Conservation (phyloP, 345 rosid genomes). For the Citrus trifoliata region DNA sequence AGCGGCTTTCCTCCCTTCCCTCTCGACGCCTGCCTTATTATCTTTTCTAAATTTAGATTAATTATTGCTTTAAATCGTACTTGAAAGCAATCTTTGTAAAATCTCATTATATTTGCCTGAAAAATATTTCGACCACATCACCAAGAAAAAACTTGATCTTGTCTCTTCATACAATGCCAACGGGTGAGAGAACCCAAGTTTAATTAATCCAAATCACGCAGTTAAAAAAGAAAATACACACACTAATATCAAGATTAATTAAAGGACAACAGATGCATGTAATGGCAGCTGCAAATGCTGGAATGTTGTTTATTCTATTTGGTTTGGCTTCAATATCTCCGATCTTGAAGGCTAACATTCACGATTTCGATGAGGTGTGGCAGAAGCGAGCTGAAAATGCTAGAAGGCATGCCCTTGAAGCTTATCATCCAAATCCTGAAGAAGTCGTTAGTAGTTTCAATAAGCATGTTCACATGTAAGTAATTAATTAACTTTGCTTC, state of each 20-base stretch:
- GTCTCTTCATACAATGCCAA: not conserved
- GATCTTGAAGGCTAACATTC: constrained; percentile 18
- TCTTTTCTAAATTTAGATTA: constrained; percentile 5
- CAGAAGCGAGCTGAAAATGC: constrained; percentile 30
- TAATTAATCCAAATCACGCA: not conserved
- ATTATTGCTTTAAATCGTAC: not conserved
- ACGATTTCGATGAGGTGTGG: constrained; percentile 39
- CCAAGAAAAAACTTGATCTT: not conserved
- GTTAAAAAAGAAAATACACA: not conserved
- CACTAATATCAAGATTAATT: not conserved
- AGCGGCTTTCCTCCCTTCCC: constrained; percentile 26
- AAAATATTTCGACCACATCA: not conserved
- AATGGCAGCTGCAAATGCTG: not conserved
- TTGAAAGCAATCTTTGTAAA: not conserved
- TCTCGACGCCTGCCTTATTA: constrained; percentile 13
- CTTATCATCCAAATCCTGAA: constrained; percentile 34
- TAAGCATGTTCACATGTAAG: constrained; percentile 23
- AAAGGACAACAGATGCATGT: not conserved
- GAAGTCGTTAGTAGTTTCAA: constrained; percentile 24
- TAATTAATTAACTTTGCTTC: too few relatives aligned
- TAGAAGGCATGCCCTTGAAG: constrained; percentile 10
- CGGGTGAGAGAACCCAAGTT: not conserved
- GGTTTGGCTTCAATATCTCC: constrained; percentile 9
- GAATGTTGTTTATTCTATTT: constrained; percentile 1
- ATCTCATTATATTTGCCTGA: not conserved